Evolutionary conservation across 441 rosid genomes (phyloP), one percentile per base, ranked within the genome.

Genomic region (Melastoma candidum): DNA sequence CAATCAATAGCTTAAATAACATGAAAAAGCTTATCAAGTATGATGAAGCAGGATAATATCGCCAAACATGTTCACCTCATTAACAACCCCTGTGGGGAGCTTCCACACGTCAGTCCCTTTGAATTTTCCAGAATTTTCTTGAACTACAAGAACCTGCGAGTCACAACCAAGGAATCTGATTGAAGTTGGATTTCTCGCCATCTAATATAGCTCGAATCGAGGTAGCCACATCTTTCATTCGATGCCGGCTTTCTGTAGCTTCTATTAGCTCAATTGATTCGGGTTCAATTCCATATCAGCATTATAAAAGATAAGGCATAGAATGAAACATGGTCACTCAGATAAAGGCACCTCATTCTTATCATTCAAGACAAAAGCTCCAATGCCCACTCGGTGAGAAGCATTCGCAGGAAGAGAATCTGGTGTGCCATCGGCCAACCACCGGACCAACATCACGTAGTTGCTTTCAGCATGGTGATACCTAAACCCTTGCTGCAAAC

Each of bases 91-190:
- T 0, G 97, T 88, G 1, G 92, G 95, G 43, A 83, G 63, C 63
- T 88, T 88, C 92, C 97, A 85, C 0, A 75, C 63, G 13, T 72
- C 81, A 2, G 56, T 74, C 36, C 73, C 80, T 71, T 47, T 70
- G 68, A 88, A 85, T 25, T 49, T 59, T 12, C 97, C 97, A 52
- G 29, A 55, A 7, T 56, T 82, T 59, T 88, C 97, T 67, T 79
- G 80, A 26, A 85, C 97, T 36, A 85, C 97, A 3, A 88, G 83
- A 49, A 85, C 68, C 96, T 88, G 36, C 36, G 56, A 39, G 12
- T 36, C 26, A n/a, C 2, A 14, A 41, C 3, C 0, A 26, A 22
- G n/a, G 1, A 3, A 3, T 12, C 4, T 52, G 13, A 10, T 52
- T 52, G 36, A 29, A 29, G 36, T 29, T 7, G 36, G 36, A 29